Base-by-base conservation (phyloP, 768 basidiomycete genomes). In the Chalciporus pseudorubinellus region DNA sequence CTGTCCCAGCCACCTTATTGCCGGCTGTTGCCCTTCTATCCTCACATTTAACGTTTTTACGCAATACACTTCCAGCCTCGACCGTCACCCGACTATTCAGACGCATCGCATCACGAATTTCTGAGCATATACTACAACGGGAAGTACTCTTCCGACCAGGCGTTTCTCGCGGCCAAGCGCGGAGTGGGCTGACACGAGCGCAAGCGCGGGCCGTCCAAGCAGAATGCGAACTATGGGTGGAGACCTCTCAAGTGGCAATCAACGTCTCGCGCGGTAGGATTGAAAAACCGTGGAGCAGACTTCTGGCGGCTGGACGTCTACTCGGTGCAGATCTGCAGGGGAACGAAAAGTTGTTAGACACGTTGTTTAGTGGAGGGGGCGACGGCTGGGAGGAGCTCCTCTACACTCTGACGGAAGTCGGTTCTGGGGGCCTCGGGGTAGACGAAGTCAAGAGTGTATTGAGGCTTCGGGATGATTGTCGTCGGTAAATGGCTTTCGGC, bases 221-320 rank as follows among this genome's bases (percentile, higher is more conserved):
- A 1, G 94, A 98, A 67, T 83, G 82, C 72, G 79, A 84, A 62
- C 76, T 92, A 43, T 93, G 94, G 93, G 77, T 86, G 6, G 87
- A 91, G 69, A 87, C 89, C 7, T 89, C 84, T 52, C 79, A 81
- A 22, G 69, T 73, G 19, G 85, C 83, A 2, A 69, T 92, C 34
- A 64, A 54, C n/a, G 59, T 58, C n/a, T 67, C 68, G 18, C 76
- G 66, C 58, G 72, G 68, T 46, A 78, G 83, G 16, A 77, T 86
- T 1, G 86, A 87, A 62, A 79, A 78, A 0, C 89, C 92, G 3
- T 95, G 95, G 93, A 72, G 78, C 44, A 77, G 77, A 49, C 72
- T 95, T 33, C 64, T 87, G 16, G 84, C 87, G 50, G 86, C 88
- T 1, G 87, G 81, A 16, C 78, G 81, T 42, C 60, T 98, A 21